Base-by-base conservation (phyloP, 805 yeast species). In the Naumovozyma castellii region DNA sequence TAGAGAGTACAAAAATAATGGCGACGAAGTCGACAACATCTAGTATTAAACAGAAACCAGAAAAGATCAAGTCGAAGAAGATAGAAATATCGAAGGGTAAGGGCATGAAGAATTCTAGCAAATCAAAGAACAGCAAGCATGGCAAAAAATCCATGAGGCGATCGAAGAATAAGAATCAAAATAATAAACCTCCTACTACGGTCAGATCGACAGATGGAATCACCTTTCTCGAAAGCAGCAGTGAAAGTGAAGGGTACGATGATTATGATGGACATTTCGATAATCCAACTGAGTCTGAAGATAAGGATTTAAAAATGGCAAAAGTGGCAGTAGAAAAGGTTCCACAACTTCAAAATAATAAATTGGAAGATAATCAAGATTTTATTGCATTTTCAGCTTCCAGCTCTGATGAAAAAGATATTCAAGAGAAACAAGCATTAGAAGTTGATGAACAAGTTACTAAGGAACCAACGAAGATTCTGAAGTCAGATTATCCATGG, bases 401-500 rank as follows among this genome's bases (percentile, higher is more conserved):
- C 12, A 49, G 55, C 39, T 49, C 55, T 17, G 59, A 51, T 22
- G 62, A 53, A 6, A 29, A 27, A 16, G 12, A 17, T 18, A 38
- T 9, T 32, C 41, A 34, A 6, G 32, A 33, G 13, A 14, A 39
- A 20, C 36, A 19, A n/a, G 20, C 36, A 41, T 28, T 41, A 4
- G 29, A 8, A 13, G 5, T 27, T n/a, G 17, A 32, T 32, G 13
- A 18, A 18, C 14, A 8, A 12, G 15, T 5, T 8, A 8, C 16
- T 45, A 10, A 22, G 10, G 27, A 22, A 10, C 6, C 10, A 6
- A 42, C 6, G 51, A 38, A 10, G 35, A 32, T 8, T 14, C 13
- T 9, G 43, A 35, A 15, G 5, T 34, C 47, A 0, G 67, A 61
- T 38, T 62, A 54, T 44, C 94, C 94, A 0, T 86, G 95, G 95